A percentile compares a stretch with the other conserved stretches of the same genome.
phyloP scores from a whole-genome alignment of 2,329 filamentous ascomycete species.

The Aureobasidium sp. region DNA sequence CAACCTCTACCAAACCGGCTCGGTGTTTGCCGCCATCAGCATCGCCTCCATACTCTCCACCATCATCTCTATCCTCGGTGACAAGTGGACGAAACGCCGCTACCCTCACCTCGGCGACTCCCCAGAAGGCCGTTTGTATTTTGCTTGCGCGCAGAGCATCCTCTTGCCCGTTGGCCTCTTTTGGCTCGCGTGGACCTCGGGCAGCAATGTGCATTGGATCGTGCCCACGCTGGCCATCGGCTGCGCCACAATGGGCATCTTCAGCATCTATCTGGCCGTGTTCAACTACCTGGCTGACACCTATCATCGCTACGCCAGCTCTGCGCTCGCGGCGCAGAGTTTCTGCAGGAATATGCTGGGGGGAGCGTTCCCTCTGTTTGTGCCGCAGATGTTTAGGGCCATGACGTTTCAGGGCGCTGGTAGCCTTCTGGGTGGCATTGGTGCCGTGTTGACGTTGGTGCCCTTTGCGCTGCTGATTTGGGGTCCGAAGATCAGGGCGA shows the following conservation, averaged over 20 bases:
- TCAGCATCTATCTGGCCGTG: conserved; percentile 74
- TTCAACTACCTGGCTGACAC: conserved; percentile 91
- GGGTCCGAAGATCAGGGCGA: conserved; percentile 63
- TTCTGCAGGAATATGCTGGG: conserved; percentile 80
- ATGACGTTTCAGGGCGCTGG: conserved; percentile 64
- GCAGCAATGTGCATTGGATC: conserved; percentile 58
- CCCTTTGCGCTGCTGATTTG: conserved; percentile 79
- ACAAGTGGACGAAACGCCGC: conserved; percentile 10
- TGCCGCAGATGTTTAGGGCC: conserved; percentile 60
- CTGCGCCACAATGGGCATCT: conserved; percentile 76
- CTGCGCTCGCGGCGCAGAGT: conserved; percentile 75
- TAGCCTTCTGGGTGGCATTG: conserved; percentile 66
- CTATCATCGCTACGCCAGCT: conserved; percentile 77
- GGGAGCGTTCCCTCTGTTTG: conserved; percentile 72
- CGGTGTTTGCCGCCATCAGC: conserved; percentile 65
- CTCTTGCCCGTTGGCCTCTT: conserved; percentile 74
- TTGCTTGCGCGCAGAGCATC: conserved; percentile 65
- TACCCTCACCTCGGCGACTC: conserved; percentile 33
- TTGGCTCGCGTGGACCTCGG: conserved; percentile 67
- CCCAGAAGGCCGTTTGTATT: conserved; percentile 75
- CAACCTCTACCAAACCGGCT: conserved; percentile 55
- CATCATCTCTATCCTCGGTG: conserved; percentile 48
- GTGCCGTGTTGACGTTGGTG: conserved; percentile 59
- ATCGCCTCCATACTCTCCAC: conserved; percentile 59
- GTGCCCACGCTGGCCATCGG: conserved; percentile 60